Base-by-base conservation (phyloP, 2,329 filamentous ascomycete genomes). In the Knufia fluminis region DNA sequence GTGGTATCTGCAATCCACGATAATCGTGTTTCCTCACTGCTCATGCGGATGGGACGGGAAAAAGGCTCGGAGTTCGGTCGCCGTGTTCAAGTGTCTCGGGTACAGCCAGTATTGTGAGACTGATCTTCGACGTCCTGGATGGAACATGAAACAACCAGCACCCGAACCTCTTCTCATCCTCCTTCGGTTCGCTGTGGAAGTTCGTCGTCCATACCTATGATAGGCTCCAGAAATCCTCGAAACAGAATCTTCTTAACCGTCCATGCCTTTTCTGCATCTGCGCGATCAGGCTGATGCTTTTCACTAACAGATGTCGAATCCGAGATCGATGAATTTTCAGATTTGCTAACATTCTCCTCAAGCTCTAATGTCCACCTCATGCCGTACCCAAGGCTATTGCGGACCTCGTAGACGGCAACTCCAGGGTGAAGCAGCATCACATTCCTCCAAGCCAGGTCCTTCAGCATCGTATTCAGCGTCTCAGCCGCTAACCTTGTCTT, bases 351-450 rank as follows among this genome's bases (percentile, higher is more conserved):
- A 16, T 23, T 17, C 17, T 43, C 38, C 17, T 43, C 47, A 12
- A 58, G 28, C 35, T 56, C 52, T 36, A 57, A 45, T 1, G 57
- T 59, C 57, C 57, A 59, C 17, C 56, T 54, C 56, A 60, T 58
- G 7, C 57, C 56, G 43, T 51, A 56, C 3, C 57, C 57, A 9
- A 39, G 28, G n/a, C 36, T 19, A 35, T 57, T 57, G 40, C 57
- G 49, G 12, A 60, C 54, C 45, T 60, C 57, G 43, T 59, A 60
- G 4, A 60, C 57, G 2, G 56, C 57, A 16, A 59, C 49, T 8
- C 54, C 53, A 20, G 45, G 48, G 48, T 59, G 57, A 31, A 59
- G 42, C 32, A 59, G 38, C 57, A 59, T 59, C 39, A 59, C 53
- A 45, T 59, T 59, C 52, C 40, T 53, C 57, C 57, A 59, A 3